Evolutionary conservation across 768 basidiomycete species (phyloP).

Genomic region (Termitomyces sp.): DNA sequence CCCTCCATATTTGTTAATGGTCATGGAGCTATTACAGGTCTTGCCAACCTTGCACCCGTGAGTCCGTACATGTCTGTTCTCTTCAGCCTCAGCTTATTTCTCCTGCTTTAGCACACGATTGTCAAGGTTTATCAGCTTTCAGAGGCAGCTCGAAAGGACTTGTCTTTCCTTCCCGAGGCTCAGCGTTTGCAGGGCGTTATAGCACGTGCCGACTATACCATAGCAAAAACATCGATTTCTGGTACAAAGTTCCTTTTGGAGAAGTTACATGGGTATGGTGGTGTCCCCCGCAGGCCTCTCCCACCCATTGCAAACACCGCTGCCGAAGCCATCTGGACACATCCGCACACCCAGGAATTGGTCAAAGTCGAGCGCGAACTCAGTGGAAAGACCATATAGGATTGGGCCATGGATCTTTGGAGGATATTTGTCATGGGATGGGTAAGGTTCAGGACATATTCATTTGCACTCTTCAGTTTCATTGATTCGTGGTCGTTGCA

Average conservation of each 20-base stretch:
- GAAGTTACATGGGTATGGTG: conserved; percentile 79
- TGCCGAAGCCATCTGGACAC: conserved; percentile 66
- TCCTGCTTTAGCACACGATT: conserved; percentile 49
- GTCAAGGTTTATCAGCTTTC: conserved; percentile 63
- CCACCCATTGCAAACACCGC: conserved; percentile 56
- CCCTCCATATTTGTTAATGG: conserved; percentile 71
- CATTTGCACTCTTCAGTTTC: conserved; percentile 5
- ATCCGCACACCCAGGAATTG: conserved; percentile 69
- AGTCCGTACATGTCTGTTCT: conserved; percentile 20
- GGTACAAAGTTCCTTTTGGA: conserved; percentile 84
- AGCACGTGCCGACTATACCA: conserved; percentile 77
- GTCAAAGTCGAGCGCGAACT: conserved; percentile 62
- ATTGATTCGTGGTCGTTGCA: conserved; percentile 8
- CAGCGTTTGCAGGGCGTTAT: conserved; percentile 78
- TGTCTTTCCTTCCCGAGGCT: conserved; percentile 61
- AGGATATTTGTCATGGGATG: conserved; percentile 5
- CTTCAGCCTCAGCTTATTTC: conserved; percentile 3
- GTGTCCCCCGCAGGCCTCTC: conserved; percentile 75
- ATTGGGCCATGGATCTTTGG: conserved; percentile 14
- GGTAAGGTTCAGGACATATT: conserved; percentile 5
- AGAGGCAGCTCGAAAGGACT: conserved; percentile 52
- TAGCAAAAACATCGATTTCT: conserved; percentile 71
- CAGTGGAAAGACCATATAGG: conserved; percentile 36
- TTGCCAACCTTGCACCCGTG: conserved; percentile 82
- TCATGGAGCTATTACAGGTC: conserved; percentile 89